A percentile compares a stretch with the other conserved stretches of the same genome.
Evolutionary conservation across 2,329 filamentous ascomycete genomes (phyloP).

Genomic region (Ophiosphaerella korrae): DNA sequence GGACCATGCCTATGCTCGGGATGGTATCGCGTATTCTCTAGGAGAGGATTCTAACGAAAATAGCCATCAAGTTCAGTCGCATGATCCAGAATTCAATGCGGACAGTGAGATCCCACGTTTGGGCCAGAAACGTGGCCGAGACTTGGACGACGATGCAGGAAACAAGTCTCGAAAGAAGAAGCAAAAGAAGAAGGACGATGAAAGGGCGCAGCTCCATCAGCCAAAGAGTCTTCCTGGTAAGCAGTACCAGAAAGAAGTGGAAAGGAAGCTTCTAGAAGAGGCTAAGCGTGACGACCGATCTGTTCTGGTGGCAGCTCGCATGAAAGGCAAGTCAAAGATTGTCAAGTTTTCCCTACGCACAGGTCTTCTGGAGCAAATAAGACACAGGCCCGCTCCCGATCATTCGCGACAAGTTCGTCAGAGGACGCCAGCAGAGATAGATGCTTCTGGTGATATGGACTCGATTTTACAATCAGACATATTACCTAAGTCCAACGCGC

Average conservation of each 20-base stretch:
- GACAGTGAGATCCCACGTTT: constrained; percentile 38
- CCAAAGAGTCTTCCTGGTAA: constrained; percentile 52
- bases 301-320: constrained; percentile 52
- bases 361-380: constrained; percentile 44
- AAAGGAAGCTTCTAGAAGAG: constrained; percentile 51
- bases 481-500: constrained; percentile 20
- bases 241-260: constrained; percentile 55
- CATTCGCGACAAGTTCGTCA: constrained; percentile 24
- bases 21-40: constrained; percentile 52
- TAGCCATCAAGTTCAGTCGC: constrained; percentile 19
- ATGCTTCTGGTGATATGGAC: constrained; percentile 22
- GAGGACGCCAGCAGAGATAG: constrained; percentile 28
- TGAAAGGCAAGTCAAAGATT: constrained; percentile 52
- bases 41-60: constrained; percentile 29
- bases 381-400: constrained; percentile 37
- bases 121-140: constrained; percentile 37
- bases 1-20: constrained; percentile 41
- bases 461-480: constrained; percentile 48
- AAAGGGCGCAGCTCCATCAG: constrained; percentile 39
- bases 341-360: constrained; percentile 48
- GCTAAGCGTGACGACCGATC: constrained; percentile 52
- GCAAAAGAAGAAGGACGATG: constrained; percentile 43
- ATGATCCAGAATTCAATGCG: constrained; percentile 31
- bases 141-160: constrained; percentile 35
- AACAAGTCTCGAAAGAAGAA: constrained; percentile 23